Base-by-base conservation (phyloP, 192 early-diverging fungal species). In the Podila horticola region DNA sequence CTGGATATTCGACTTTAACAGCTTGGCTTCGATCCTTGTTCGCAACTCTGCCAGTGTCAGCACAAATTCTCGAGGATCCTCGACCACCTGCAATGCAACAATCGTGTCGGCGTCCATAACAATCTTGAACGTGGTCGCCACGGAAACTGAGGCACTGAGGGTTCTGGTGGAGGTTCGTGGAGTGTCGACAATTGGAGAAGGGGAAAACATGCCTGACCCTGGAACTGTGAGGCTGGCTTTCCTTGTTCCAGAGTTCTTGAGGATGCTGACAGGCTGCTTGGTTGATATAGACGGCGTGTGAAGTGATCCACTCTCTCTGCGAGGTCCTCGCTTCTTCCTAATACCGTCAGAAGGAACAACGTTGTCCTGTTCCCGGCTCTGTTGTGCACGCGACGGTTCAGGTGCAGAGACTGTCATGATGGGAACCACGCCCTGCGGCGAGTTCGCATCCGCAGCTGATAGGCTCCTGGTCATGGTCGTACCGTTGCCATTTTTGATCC, bases 31-130 rank as follows among this genome's bases (percentile, higher is more conserved):
- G 4, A 81, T 66, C 6, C 77, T 62, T 3, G 55, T n/a, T 10
- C 41, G 61, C 38, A 81, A 45, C 22, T 73, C 77, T 10, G 62
- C 20, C 50, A 81, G 52, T 0, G 77, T 81, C 62, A 73, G n/a
- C 0, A 69, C 62, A 69, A 72, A 72, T 13, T 45, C 41, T 6
- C 51, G 31, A 30, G 48, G 67, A 34, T 73, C 67, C 24, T 81
- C 77, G 24, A 66, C 26, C 20, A 81, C 67, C 57, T 81, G 77
- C 28, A 81, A 34, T 0, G 77, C 77, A 24, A 81, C 71, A 65
- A 81, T 81, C 48, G 77, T 81, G 34, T 81, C 77, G 3, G 77
- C 77, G 34, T 81, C 71, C 50, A 81, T 60, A 9, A 81, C 77
- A 69, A 81, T 69, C 62, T 81, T 81, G 57, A 81, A 81, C 10